phyloP scores from a whole-genome alignment of 768 basidiomycete species.

The Russula abietina region DNA sequence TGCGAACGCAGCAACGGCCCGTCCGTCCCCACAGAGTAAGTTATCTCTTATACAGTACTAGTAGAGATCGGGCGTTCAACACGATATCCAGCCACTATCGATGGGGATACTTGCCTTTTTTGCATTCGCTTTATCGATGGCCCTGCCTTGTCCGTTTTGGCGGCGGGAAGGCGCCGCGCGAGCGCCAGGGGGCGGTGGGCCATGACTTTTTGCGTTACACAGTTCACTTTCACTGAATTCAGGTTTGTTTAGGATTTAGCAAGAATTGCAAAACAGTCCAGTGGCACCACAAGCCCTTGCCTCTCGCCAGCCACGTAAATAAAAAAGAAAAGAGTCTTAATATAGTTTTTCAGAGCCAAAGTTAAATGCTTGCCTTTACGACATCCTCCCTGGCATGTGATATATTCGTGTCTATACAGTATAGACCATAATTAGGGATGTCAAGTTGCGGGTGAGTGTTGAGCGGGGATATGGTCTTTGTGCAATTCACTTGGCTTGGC shows the following conservation, averaged over 20 bases:
- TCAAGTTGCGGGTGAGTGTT: neutral
- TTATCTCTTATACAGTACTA: too few relatives aligned
- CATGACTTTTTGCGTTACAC: neutral
- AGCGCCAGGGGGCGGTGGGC: neutral
- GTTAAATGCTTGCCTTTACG: too few relatives aligned
- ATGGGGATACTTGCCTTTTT: neutral
- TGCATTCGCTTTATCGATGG: slow-evolving; percentile 4
- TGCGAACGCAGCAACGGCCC: neutral
- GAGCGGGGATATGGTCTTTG: neutral
- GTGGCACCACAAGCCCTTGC: too few relatives aligned
- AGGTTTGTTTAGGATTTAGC: slow-evolving; percentile 3
- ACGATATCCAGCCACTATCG: slow-evolving; percentile 19
- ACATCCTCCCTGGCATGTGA: neutral
- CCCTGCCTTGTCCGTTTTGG: neutral
- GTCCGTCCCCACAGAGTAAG: neutral
- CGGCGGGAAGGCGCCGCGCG: neutral
- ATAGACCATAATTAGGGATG: neutral
- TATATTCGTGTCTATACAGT: neutral
- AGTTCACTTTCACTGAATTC: too few relatives aligned
- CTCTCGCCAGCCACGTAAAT: too few relatives aligned
- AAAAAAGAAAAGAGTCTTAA: too few relatives aligned
- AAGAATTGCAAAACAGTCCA: neutral
- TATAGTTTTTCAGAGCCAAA: too few relatives aligned
- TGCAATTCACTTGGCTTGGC: neutral
- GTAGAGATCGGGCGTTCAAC: slow-evolving; percentile 3